Evolutionary conservation across 805 yeast species (phyloP), one percentile per base, ranked within the genome.

Genomic region (Kodamaea laetipori): DNA sequence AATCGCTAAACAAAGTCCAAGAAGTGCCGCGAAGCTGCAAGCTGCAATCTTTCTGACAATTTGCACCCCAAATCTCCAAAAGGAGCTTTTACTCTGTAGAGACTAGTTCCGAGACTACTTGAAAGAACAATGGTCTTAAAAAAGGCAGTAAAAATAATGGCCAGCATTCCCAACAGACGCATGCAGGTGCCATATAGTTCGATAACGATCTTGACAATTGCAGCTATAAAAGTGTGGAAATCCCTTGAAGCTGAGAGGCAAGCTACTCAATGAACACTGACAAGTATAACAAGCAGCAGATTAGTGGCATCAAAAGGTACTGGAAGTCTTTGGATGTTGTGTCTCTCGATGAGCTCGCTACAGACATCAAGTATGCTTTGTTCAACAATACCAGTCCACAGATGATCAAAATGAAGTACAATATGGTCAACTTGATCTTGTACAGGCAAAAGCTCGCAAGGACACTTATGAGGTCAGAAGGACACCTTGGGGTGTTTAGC

Each of bases 241-340:
- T 21, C 24, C n/a, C n/a, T n/a, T n/a, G n/a, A 23, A 23, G 9
- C 9, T 23, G 25, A 23, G 25, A 7, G 25, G 32, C 32, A 28
- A n/a, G 4, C 16, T 15, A 33, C n/a, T 3, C 5, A 6, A 34
- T 34, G 27, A 21, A 21, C 6, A 19, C 19, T 6, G 27, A 19
- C 15, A 34, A 24, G 11, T 34, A 34, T 11, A 34, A 18, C 27
- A 34, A 47, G 36, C 17, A 23, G 4, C 40, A 45, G 7, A 26
- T 45, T 16, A 27, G 18, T 12, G 16, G 35, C 19, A 38, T 47
- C 40, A 41, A 41, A 9, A 21, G 26, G 18, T 27, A 33, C 16
- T 47, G 50, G 50, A 18, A 39, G 27, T 15, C 36, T 9, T 34
- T 47, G 6, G 41, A 47, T 17, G 39, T 47, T 27, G 45, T 41